Evolutionary conservation across 805 yeast genomes (phyloP).

Genomic region (Zygosaccharomyces gambellarensis): DNA sequence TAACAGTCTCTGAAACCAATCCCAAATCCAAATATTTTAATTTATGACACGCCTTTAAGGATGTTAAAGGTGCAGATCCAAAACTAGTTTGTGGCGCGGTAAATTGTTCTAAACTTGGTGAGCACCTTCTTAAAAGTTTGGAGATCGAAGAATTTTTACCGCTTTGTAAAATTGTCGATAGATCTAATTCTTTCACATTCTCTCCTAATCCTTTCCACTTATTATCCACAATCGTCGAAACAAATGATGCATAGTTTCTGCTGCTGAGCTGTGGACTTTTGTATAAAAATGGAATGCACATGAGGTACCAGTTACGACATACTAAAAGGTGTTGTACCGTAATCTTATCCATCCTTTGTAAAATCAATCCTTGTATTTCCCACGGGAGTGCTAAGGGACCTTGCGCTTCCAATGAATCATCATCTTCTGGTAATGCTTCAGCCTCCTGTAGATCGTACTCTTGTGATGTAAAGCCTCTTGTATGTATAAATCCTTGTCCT

Average conservation of each 20-base stretch:
- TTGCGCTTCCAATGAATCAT: constrained; percentile 31
- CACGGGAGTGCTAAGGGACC: constrained; percentile 38
- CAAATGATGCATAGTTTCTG: constrained; percentile 65
- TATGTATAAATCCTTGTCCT: constrained; percentile 35
- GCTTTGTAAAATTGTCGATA: constrained; percentile 76
- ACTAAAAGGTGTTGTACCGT: constrained; percentile 49
- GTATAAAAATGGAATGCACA: constrained; percentile 65
- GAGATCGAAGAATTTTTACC: constrained; percentile 92
- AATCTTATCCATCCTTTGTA: constrained; percentile 22
- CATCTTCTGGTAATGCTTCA: constrained; percentile 23
- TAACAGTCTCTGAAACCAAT: constrained; percentile 85
- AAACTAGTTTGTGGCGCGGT: constrained; percentile 94
- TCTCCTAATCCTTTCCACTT: constrained; percentile 48
- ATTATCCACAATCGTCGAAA: constrained; percentile 54
- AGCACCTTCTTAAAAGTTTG: constrained; percentile 71
- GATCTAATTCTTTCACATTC: constrained; percentile 60
- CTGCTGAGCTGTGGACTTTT: constrained; percentile 57
- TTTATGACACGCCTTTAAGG: constrained; percentile 64
- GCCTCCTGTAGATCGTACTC: constrained; percentile 17
- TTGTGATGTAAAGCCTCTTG: constrained; percentile 39
- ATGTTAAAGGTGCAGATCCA: constrained; percentile 84
- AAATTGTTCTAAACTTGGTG: constrained; percentile 57
- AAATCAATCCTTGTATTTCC: constrained; percentile 44
- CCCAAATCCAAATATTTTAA: constrained; percentile 69
- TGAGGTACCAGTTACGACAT: constrained; percentile 53